Conservation (phyloP, 495 filamentous ascomycete species). For the Penicillium chermesinum region DNA sequence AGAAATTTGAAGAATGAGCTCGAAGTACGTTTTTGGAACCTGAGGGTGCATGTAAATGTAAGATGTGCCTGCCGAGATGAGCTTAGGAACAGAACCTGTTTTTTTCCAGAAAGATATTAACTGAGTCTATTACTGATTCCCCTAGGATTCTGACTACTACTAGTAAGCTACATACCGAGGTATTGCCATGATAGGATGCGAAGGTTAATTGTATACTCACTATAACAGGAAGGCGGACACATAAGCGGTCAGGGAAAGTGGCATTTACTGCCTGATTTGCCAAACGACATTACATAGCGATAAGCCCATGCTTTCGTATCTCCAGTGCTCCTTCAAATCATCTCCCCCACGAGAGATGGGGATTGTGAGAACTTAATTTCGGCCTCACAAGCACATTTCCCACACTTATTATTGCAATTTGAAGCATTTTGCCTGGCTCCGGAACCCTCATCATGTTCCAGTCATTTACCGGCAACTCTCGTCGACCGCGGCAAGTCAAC, state of each 20-base stretch:
- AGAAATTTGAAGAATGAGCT: no score
- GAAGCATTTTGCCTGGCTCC: conserved; percentile 6
- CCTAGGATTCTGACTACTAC: no score
- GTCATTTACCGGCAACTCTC: conserved; percentile 81
- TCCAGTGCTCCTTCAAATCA: background rate
- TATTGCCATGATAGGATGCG: no score
- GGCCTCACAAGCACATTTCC: background rate
- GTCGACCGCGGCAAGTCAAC: conserved; percentile 85
- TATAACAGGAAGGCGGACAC: background rate
- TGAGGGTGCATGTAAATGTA: no score
- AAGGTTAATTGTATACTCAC: no score
- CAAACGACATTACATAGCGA: conserved; percentile 8
- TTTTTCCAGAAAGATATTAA: no score
- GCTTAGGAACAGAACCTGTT: no score
- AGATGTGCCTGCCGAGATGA: no score
- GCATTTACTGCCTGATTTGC: background rate
- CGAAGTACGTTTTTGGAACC: no score
- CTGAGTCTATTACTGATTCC: no score
- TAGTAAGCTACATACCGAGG: no score
- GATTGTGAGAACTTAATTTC: background rate
- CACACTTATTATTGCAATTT: no score
- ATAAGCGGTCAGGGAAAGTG: background rate
- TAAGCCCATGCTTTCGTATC: background rate
- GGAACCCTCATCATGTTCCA: conserved; percentile 63
- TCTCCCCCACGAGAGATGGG: background rate